These are phyloP conservation scores for Eucalyptus curtisii DNA, from an alignment of 345 rosid species.

Conservation along the genomic window DNA sequence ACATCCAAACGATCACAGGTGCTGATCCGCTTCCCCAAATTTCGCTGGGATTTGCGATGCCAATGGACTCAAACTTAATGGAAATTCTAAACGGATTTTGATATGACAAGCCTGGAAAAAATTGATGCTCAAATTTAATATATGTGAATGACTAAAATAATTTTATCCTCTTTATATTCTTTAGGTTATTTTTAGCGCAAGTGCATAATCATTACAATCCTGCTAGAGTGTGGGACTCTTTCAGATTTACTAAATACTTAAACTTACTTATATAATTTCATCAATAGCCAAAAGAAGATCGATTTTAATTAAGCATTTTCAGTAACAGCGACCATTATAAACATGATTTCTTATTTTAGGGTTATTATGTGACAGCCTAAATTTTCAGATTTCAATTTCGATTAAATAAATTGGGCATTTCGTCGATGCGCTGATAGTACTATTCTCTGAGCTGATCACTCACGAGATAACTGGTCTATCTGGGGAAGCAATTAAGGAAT, in stretches of 20 bases:
- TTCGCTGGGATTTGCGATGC: neutral
- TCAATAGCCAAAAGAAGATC: neutral
- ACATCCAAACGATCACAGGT: neutral
- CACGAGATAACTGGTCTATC: no score
- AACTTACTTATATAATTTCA: no score
- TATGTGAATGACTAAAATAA: neutral
- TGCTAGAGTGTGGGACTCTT: neutral
- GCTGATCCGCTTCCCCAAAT: neutral
- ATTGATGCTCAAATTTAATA: neutral
- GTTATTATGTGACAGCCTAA: no score
- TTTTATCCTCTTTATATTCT: neutral
- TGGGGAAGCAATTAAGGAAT: no score
- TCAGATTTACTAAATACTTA: neutral
- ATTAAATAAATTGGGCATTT: no score
- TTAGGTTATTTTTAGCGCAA: neutral
- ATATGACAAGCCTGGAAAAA: neutral
- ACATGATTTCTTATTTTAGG: neutral
- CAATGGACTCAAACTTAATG: neutral
- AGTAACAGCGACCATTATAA: rapidly evolving
- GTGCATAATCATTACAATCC: neutral
- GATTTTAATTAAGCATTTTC: neutral
- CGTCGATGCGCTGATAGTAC: no score
- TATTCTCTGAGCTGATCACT: no score
- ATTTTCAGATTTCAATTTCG: no score
- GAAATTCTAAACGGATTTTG: neutral